Evolutionary conservation across 208 protist species (phyloP), one percentile per base, ranked within the genome.

Genomic region (Leishmania aethiopica): DNA sequence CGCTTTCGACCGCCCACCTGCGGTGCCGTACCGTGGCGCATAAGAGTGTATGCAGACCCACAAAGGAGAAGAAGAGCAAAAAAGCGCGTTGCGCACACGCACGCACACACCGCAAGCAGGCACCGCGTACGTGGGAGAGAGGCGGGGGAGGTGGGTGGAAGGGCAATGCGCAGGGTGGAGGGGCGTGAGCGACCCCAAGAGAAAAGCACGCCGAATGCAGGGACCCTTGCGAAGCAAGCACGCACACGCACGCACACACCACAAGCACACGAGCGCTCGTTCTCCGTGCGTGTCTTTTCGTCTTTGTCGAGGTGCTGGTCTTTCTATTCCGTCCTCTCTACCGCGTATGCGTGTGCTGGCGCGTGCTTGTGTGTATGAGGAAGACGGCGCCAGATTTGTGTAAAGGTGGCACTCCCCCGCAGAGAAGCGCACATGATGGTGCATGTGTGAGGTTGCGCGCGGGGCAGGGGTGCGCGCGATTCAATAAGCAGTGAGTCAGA

Each of bases 1-100:
- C 83, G 83, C 83, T 86, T 86, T 47, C 71, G 73, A 0, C 82
- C 82, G 47, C 77, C 47, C 69, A 72, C 32, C 59, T 75, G 81
- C 59, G 60, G 64, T 32, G 15, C 47, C 25, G 57, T 64, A 22
- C 75, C 37, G 69, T 84, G 81, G 49, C 81, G 75, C 81, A 84
- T 84, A 42, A 53, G 10, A 32, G 22, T 32, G 4, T 49, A 6
- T 73, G 10, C 28, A 73, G 37, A n/a, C 25, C 28, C 8, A 45
- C 37, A n/a, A 6, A 22, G 3, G 62, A 8, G 49, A 73, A 71
- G 2, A 71, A 73, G 37, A n/a, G 28, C 13, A 28, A 40, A 73
- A 53, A n/a, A 0, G 37, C 40, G 69, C 40, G 66, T 71, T 25
- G 45, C 45, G 28, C 28, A 69, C 28, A 35, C 28, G 2, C 28